Evolutionary conservation across 768 basidiomycete species (phyloP), one percentile per base, ranked within the genome.

Genomic region (button mushroom (Agaricus bisporus)): DNA sequence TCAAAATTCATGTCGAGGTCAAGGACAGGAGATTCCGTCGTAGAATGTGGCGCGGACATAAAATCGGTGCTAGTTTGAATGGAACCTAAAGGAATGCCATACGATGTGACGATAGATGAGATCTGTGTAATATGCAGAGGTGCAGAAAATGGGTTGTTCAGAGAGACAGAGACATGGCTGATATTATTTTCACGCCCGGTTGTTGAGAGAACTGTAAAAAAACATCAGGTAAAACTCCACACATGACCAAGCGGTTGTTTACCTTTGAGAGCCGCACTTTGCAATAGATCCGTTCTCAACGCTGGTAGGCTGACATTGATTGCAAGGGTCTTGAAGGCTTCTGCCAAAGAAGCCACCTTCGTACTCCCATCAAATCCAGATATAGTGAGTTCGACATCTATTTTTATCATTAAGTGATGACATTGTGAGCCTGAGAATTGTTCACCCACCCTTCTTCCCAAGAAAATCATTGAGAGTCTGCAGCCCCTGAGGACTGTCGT

Each of bases 381-480:
- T 49, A 88, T 87, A 8, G 64, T 65, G 14, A 88, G 66, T 43
- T 73, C 65, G 11, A 83, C 81, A 56, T 85, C 83, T 82, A 49
- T 14, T 20, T 6, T 12, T 11, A 41, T 32, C 32, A 3, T 11
- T 32, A 11, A 32, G 29, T 14, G 43, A 47, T 35, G 15, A 39
- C 25, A 45, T 36, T 50, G 26, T 25, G 28, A 10, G 3, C 7
- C n/a, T 26, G 4, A 20, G 5, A 32, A 22, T 37, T 3, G n/a
- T 17, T 10, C 10, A 29, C 66, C 36, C 50, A 79, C 83, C 79
- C 59, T 74, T 78, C 47, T 80, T 76, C 12, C 80, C 77, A 41
- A 88, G 78, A 60, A 88, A 89, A 36, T 88, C 79, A 50, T 81
- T 76, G 29, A 90, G 71, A 1, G 86, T 86, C 58, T 83, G 72